Percentiles rank a stretch among this genome's conserved stretches.
These are phyloP conservation scores for Hemisphaericaspora subhashii DNA, from an alignment of 1,139 yeast species.

Conservation along the genomic window DNA sequence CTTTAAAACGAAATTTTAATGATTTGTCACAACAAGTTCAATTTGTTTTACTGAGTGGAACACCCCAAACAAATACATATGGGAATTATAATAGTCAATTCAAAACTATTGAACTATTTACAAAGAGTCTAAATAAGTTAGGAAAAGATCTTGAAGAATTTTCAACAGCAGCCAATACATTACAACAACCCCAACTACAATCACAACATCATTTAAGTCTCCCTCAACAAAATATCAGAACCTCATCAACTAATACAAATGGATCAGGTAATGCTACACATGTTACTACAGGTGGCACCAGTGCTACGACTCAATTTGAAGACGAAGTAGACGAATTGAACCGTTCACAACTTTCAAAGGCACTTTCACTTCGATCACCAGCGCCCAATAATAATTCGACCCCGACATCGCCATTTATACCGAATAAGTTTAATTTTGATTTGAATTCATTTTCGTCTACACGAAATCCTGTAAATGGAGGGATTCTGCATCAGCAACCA, in stretches of 20 bases:
- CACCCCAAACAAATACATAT: background rate
- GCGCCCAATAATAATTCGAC: slow-evolving; percentile 15
- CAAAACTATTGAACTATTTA: slow-evolving; percentile 22
- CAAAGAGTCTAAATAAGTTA: slow-evolving; percentile 23
- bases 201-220: slow-evolving; percentile 8
- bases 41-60: slow-evolving; percentile 10
- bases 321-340: slow-evolving; percentile 12
- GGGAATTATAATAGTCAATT: slow-evolving; percentile 10
- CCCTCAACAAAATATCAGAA: slow-evolving; percentile 2
- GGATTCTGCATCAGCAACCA: slow-evolving; percentile 3
- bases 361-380: slow-evolving; percentile 15
- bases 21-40: slow-evolving; percentile 16
- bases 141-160: slow-evolving; percentile 27
- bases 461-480: slow-evolving; percentile 9
- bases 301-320: slow-evolving; percentile 10
- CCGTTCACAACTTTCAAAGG: slow-evolving; percentile 11
- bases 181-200: slow-evolving; percentile 8
- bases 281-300: slow-evolving; percentile 1
- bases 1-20: slow-evolving; percentile 12
- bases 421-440: slow-evolving; percentile 16
- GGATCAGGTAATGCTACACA: background rate
- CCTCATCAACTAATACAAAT: slow-evolving; percentile 1
- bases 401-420: slow-evolving; percentile 18
- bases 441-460: slow-evolving; percentile 14
- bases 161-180: slow-evolving; percentile 3